Percentiles rank a stretch among this genome's conserved stretches.
Conservation (phyloP, 148 eudicot species). For the Chenopodium formosanum region DNA sequence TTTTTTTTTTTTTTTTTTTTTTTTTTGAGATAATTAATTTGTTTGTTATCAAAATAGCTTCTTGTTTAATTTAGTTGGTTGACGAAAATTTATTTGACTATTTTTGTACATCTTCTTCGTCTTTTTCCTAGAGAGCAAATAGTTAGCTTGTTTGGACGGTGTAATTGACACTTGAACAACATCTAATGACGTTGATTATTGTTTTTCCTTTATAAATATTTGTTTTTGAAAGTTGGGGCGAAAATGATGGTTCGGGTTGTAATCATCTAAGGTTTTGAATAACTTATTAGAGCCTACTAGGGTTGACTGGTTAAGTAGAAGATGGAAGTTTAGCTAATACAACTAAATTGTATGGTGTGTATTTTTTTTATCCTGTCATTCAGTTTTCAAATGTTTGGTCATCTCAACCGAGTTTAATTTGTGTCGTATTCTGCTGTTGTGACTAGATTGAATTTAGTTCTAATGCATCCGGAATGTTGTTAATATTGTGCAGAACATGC, state of each 20-base stretch:
- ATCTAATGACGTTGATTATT: background rate
- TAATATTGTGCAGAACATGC: slow-evolving; percentile 35
- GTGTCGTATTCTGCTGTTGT: background rate
- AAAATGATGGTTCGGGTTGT: background rate
- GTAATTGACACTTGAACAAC: background rate
- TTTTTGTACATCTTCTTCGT: background rate
- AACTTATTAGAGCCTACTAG: too few relatives aligned
- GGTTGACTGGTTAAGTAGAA: too few relatives aligned
- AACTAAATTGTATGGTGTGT: too few relatives aligned
- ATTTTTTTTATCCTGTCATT: too few relatives aligned
- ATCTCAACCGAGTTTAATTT: background rate
- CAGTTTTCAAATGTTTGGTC: background rate
- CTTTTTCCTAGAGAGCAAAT: background rate
- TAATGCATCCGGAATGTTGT: background rate
- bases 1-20: too few relatives aligned
- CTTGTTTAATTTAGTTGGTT: background rate
- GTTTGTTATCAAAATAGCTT: background rate
- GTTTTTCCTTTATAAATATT: background rate
- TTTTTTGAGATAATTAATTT: too few relatives aligned
- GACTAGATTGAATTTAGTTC: background rate
- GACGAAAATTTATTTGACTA: background rate
- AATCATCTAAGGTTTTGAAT: background rate
- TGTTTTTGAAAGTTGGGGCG: background rate
- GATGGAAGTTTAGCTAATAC: too few relatives aligned
- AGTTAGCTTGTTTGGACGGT: background rate